These are phyloP conservation scores for Pseudogymnoascus sp. DNA, from an alignment of 2,329 filamentous ascomycete genomes.

Conservation along the genomic window DNA sequence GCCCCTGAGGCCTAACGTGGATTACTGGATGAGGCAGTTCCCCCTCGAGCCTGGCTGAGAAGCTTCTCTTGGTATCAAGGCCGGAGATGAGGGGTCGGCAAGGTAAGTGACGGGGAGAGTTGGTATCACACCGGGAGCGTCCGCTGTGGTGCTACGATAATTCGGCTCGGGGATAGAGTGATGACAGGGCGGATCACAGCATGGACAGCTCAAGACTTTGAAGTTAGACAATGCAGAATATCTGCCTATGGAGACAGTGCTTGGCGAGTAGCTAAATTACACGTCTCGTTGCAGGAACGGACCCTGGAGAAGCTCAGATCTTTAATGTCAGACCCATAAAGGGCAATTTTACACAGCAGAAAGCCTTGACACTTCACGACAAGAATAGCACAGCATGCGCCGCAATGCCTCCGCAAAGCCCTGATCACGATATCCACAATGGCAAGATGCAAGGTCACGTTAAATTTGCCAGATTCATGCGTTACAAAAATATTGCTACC, in stretches of 20 bases:
- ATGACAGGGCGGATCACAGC: neutral
- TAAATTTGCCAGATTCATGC: conserved; percentile 6
- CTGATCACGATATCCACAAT: neutral
- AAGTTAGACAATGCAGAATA: neutral
- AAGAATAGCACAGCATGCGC: conserved; percentile 1
- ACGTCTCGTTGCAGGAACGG: neutral
- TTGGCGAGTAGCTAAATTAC: conserved; percentile 7
- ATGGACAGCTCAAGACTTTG: neutral
- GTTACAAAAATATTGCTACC: neutral
- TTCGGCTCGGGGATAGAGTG: neutral
- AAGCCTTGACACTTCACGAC: conserved; percentile 5
- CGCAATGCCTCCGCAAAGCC: neutral
- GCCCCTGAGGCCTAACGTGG: neutral
- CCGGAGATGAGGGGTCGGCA: neutral
- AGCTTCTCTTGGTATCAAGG: neutral
- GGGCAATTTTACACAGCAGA: neutral
- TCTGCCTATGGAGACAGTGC: neutral
- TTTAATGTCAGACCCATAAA: neutral
- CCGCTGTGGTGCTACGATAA: neutral
- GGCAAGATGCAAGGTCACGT: neutral
- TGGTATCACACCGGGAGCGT: neutral
- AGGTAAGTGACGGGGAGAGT: neutral
- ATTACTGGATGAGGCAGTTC: neutral
- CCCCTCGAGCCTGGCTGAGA: neutral
- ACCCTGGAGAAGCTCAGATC: conserved; percentile 2